Evolutionary conservation across 768 basidiomycete species (phyloP).

Genomic region (Rhizopogon vulgaris): DNA sequence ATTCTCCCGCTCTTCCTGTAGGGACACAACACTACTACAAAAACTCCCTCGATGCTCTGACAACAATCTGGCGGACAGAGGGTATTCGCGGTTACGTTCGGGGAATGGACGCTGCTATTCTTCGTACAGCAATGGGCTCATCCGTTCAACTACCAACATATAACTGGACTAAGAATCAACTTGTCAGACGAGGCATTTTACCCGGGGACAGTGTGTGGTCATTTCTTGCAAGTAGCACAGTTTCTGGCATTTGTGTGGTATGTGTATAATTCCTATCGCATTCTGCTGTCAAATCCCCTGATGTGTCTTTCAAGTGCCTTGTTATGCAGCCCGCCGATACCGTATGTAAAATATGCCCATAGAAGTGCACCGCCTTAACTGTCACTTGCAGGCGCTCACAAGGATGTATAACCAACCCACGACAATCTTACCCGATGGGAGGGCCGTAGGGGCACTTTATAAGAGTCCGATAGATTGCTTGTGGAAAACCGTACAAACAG

Average conservation of each 20-base stretch:
- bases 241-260: conserved; percentile 92
- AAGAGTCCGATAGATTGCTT: conserved; percentile 93
- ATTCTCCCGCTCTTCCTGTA: conserved; percentile 90
- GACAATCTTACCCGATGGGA: conserved; percentile 61
- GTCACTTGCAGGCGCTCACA: conserved; percentile 61
- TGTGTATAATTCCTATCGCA: conserved; percentile 22
- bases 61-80: conserved; percentile 74
- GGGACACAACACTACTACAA: conserved; percentile 94
- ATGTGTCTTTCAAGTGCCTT: conserved; percentile 46
- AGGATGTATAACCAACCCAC: conserved; percentile 97
- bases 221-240: conserved; percentile 79
- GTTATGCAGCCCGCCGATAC: conserved; percentile 96
- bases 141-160: conserved; percentile 96
- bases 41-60: conserved; percentile 73
- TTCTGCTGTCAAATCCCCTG: neutral
- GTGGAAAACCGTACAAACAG: conserved; percentile 89
- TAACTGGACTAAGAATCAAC: conserved; percentile 82
- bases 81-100: conserved; percentile 75
- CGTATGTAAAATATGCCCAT: conserved; percentile 35
- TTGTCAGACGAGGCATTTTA: conserved; percentile 63
- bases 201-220: conserved; percentile 79
- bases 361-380: neutral
- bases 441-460: conserved; percentile 70
- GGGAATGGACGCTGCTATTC: conserved; percentile 89
- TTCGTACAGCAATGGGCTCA: conserved; percentile 93